A percentile compares a stretch with the other conserved stretches of the same genome.
These are phyloP conservation scores for Maudiozyma humilis DNA, from an alignment of 1,139 yeast genomes.

Conservation along the genomic window DNA sequence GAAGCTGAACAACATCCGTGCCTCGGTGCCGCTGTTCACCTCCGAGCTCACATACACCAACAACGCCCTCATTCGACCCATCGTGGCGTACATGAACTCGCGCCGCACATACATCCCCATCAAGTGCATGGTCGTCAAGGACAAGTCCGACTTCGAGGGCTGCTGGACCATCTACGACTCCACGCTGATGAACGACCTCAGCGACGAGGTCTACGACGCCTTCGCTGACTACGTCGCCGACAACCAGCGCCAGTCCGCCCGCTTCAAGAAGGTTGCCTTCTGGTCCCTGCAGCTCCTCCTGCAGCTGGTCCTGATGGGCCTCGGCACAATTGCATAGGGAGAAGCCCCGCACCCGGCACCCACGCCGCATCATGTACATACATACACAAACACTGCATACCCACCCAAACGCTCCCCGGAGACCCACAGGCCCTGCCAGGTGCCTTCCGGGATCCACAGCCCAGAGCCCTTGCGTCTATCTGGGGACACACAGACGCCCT, in stretches of 20 bases:
- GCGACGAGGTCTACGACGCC: conserved; percentile 83
- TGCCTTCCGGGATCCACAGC: too few relatives aligned
- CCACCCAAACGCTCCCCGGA: too few relatives aligned
- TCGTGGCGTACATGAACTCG: conserved; percentile 89
- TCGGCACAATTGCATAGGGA: conserved; percentile 48
- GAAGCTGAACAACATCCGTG: conserved; percentile 58
- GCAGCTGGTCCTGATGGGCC: conserved; percentile 72
- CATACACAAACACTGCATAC: background rate
- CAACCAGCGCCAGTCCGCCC: conserved; percentile 62
- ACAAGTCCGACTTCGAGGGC: conserved; percentile 77
- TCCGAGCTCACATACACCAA: conserved; percentile 80
- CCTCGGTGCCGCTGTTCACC: conserved; percentile 79
- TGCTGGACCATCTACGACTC: conserved; percentile 95
- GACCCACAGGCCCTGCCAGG: too few relatives aligned
- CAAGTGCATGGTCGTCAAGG: conserved; percentile 74
- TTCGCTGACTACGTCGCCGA: conserved; percentile 84
- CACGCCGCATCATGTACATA: background rate
- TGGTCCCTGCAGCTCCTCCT: conserved; percentile 85
- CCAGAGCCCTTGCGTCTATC: too few relatives aligned
- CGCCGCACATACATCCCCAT: conserved; percentile 84
- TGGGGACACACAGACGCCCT: too few relatives aligned
- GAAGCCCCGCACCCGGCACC: background rate
- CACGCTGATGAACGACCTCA: conserved; percentile 80
- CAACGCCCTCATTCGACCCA: conserved; percentile 86
- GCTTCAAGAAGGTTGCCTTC: conserved; percentile 80